These are phyloP conservation scores for Parsonsia alboflavescens DNA, from an alignment of 257 asterid species.

Conservation along the genomic window DNA sequence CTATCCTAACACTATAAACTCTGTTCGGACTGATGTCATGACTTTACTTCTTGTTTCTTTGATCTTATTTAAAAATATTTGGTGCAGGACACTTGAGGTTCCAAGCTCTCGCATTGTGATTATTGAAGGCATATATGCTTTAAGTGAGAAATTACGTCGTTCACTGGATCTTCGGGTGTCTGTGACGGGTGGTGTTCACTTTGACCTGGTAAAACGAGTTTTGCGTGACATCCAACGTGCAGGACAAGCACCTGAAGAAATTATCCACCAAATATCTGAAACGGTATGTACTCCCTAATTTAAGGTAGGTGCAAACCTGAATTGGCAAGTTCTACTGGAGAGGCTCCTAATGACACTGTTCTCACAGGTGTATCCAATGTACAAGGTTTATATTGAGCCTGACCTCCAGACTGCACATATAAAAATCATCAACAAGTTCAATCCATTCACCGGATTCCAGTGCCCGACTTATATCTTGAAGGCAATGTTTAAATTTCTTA, in stretches of 20 bases:
- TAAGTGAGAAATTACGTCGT: constrained; percentile 77
- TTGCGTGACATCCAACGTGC: constrained; percentile 94
- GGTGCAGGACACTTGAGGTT: constrained; percentile 82
- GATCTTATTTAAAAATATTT: constrained; percentile 26
- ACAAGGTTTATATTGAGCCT: constrained; percentile 95
- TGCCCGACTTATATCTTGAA: constrained; percentile 89
- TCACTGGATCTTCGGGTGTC: constrained; percentile 87
- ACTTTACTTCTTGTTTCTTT: background rate
- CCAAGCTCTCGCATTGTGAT: constrained; percentile 87
- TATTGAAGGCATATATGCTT: constrained; percentile 92
- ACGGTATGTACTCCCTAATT: constrained; percentile 53
- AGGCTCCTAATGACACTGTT: constrained; percentile 27
- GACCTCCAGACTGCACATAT: constrained; percentile 96
- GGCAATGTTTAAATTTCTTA: constrained; percentile 38
- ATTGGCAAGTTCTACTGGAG: constrained; percentile 5
- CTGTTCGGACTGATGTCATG: background rate
- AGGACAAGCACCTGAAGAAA: constrained; percentile 96
- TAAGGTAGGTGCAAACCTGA: constrained; percentile 8
- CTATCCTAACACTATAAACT: background rate
- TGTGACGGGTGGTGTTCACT: constrained; percentile 96
- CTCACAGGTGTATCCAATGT: constrained; percentile 96
- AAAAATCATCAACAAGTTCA: constrained; percentile 86
- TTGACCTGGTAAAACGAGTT: constrained; percentile 96
- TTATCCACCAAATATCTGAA: constrained; percentile 96
- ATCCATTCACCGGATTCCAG: constrained; percentile 94